Base-by-base conservation (phyloP, 768 basidiomycete species). In the Clitopilus passeckerianus region DNA sequence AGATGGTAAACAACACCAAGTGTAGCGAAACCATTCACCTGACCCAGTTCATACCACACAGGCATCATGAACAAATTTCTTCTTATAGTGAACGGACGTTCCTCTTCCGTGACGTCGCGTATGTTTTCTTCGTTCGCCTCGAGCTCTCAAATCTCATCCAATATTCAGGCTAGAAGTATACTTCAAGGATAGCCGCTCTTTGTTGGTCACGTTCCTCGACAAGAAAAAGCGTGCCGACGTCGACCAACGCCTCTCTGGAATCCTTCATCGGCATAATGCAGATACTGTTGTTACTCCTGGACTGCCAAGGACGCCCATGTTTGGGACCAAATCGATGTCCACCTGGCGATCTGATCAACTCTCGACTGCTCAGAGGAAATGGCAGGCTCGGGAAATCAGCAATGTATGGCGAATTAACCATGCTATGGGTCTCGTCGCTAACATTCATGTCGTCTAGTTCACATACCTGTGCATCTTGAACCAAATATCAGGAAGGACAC, bases 91-190 rank as follows among this genome's bases (percentile, higher is more conserved):
- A 91, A 70, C 86, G 91, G 58, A 86, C 86, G 0, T 96, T 93
- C 74, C 73, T 97, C 18, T 96, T 98, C 73, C 85, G 93, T 22
- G 93, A 96, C 67, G 92, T 96, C 14, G 94, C 86, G 91, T 93
- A 67, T 76, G 91, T 76, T 46, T 24, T 54, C 12, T n/a, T 43
- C 34, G 52, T 30, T 5, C 46, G 6, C 6, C 24, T 52, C 57
- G n/a, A 58, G 54, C 33, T 16, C 41, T 20, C 53, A 34, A 50
- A 35, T 60, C 37, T 57, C 33, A 57, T 27, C 24, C n/a, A 15
- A 14, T 43, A 15, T 34, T 8, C 61, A 95, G 93, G 0, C 77
- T 97, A 15, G 95, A 98, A 70, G 80, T 98, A 9, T 96, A 95
- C 73, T 93, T 97, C 79, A 89, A 86, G 65, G 95, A 98, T 65